Conservation (phyloP, 2,329 filamentous ascomycete genomes). For the Penicillium polonicum region DNA sequence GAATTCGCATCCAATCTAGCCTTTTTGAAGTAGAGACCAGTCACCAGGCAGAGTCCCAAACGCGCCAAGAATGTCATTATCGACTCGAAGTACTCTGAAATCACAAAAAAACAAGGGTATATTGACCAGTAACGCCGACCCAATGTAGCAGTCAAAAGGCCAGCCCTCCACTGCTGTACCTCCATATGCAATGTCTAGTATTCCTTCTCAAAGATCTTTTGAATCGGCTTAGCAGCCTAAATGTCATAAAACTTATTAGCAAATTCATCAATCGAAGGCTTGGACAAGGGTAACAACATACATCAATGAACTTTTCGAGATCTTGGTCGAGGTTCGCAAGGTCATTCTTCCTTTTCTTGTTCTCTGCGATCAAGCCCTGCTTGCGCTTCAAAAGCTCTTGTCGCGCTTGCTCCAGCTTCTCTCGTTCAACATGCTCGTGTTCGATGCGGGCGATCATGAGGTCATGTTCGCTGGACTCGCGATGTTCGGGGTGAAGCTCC, state of each 20-base stretch:
- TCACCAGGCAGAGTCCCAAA: background rate
- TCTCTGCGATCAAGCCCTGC: conserved; percentile 68
- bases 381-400: conserved; percentile 73
- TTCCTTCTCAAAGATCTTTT: conserved; percentile 79
- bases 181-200: conserved; percentile 34
- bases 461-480: conserved; percentile 70
- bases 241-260: conserved; percentile 10
- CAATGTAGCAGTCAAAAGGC: conserved; percentile 15
- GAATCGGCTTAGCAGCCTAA: conserved; percentile 82
- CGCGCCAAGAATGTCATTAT: background rate
- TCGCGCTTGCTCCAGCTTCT: conserved; percentile 79
- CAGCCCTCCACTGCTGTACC: conserved; percentile 6
- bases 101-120: conserved; percentile 26
- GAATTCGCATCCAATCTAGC: background rate
- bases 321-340: conserved; percentile 87
- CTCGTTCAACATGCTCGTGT: conserved; percentile 80
- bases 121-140: conserved; percentile 27
- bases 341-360: conserved; percentile 92
- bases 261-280: background rate
- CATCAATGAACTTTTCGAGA: conserved; percentile 90
- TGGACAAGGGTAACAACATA: conserved; percentile 43
- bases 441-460: conserved; percentile 89
- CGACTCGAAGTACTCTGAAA: conserved; percentile 4
- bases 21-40: background rate
- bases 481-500: conserved; percentile 69